These are phyloP conservation scores for Bidens hawaiensis DNA, from an alignment of 140 eudicot genomes.

Conservation along the genomic window DNA sequence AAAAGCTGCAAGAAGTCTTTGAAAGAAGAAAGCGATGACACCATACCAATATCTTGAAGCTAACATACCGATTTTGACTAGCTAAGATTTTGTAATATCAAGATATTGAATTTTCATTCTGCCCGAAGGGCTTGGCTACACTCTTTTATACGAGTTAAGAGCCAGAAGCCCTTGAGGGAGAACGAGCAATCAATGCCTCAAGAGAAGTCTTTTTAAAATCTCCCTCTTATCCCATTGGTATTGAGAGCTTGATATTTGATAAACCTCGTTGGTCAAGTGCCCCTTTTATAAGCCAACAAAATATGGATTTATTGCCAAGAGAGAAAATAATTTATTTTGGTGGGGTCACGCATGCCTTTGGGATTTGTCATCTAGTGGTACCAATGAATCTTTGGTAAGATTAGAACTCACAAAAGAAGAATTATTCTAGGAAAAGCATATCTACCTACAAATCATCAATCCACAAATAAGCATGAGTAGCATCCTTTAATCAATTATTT, in stretches of 20 bases:
- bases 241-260: no score
- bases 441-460: slow-evolving; percentile 29
- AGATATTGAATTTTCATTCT: slow-evolving; percentile 19
- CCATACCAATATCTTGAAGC: neutral
- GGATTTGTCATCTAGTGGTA: slow-evolving; percentile 31
- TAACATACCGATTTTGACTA: neutral
- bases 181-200: slow-evolving; percentile 33
- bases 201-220: neutral
- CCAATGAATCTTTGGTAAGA: slow-evolving; percentile 14
- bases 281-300: slow-evolving; percentile 33
- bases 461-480: slow-evolving; percentile 28
- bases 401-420: neutral
- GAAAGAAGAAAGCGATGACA: neutral
- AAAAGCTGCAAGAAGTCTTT: neutral
- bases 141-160: slow-evolving; percentile 4
- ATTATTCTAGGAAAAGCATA: slow-evolving; percentile 34
- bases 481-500: slow-evolving; percentile 19
- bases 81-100: neutral
- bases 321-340: slow-evolving; percentile 16
- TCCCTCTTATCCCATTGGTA: no score
- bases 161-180: slow-evolving; percentile 52
- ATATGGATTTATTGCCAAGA: slow-evolving; percentile 18
- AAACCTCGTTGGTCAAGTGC: slow-evolving; percentile 28
- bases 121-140: slow-evolving; percentile 17
- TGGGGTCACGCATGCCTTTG: slow-evolving; percentile 34